Evolutionary conservation across 139 green algal genomes (phyloP).

Genomic region (Coccomyxa sp.): DNA sequence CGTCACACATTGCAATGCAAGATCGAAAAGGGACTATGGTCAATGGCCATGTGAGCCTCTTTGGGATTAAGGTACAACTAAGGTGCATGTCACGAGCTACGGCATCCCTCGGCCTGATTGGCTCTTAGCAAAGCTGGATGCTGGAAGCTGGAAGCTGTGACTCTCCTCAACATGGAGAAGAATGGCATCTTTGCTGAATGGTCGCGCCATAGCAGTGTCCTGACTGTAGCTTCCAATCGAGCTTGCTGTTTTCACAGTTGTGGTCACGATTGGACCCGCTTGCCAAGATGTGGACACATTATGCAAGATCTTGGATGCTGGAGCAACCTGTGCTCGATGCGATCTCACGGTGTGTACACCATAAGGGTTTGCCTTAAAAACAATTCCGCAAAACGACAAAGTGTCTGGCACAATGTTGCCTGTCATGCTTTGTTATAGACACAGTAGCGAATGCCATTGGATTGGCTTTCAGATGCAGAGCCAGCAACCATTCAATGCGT

Average conservation of each 20-base stretch:
- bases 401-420: neutral
- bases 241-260: conserved; percentile 30
- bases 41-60: neutral
- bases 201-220: neutral
- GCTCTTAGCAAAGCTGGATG: neutral
- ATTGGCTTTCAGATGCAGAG: neutral
- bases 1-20: neutral
- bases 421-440: neutral
- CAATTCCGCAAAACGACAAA: neutral
- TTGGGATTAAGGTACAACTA: no score
- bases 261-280: conserved; percentile 75
- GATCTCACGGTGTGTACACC: conserved; percentile 65
- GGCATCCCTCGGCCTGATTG: neutral
- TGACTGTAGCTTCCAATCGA: neutral
- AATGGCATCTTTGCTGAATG: neutral
- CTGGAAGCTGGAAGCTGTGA: no score
- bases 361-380: neutral
- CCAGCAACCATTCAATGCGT: neutral
- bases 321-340: conserved; percentile 54
- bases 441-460: no score
- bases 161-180: neutral
- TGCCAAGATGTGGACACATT: conserved; percentile 78
- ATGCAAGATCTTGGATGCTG: conserved; percentile 58
- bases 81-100: neutral
- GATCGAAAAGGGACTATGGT: no score